Evolutionary conservation across 73 alveolate genomes (phyloP).

Genomic region (Paramecium tetraurelia): DNA sequence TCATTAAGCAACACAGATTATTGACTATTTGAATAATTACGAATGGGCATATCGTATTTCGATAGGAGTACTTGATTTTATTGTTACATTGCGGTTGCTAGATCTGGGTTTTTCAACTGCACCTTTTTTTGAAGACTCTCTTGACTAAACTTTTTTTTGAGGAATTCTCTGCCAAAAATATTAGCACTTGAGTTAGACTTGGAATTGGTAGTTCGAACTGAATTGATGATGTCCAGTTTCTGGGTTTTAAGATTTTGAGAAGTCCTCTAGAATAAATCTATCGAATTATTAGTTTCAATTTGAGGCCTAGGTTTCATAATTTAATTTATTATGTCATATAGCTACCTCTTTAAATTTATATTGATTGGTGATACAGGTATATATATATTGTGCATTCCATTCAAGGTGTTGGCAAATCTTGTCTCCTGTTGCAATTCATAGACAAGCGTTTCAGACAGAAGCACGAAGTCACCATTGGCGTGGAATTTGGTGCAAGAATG

Average conservation of each 20-base stretch:
- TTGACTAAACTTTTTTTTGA: neutral
- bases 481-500: slow-evolving; percentile 92
- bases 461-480: slow-evolving; percentile 95
- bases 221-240: neutral
- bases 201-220: neutral
- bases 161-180: neutral
- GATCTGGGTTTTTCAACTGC: neutral
- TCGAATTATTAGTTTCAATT: neutral
- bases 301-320: neutral
- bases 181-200: neutral
- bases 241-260: neutral
- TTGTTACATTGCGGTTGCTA: neutral
- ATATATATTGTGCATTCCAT: neutral
- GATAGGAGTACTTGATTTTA: neutral
- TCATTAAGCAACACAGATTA: neutral
- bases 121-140: neutral
- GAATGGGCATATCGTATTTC: neutral
- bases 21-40: neutral
- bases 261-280: neutral
- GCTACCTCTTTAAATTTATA: slow-evolving; percentile 81
- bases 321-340: slow-evolving; percentile 65
- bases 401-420: slow-evolving; percentile 94
- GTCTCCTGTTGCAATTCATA: slow-evolving; percentile 87
- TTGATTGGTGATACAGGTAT: slow-evolving; percentile 84
- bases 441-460: slow-evolving; percentile 86